A percentile compares a stretch with the other conserved stretches of the same genome.
Evolutionary conservation across 345 rosid genomes (phyloP).

Genomic region (Noccaea bulbosa): DNA sequence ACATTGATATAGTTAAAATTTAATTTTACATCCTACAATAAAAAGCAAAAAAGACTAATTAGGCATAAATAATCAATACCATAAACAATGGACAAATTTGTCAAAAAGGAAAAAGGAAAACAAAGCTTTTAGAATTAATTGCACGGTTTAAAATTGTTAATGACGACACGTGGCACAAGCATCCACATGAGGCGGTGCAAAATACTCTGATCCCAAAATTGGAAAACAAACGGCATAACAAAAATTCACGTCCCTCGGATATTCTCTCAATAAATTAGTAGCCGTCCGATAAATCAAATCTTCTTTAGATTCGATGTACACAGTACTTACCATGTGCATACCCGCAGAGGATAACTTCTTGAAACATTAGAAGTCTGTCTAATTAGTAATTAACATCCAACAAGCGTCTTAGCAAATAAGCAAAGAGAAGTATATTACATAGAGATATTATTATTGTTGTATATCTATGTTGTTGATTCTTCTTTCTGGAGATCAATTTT

Average conservation of each 20-base stretch:
- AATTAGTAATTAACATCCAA: slow-evolving; percentile 28
- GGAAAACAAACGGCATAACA: slow-evolving; percentile 10
- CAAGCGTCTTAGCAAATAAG: slow-evolving; percentile 42
- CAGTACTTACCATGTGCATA: background rate
- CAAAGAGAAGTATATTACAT: slow-evolving; percentile 9
- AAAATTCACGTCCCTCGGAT: slow-evolving; percentile 18
- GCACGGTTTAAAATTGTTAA: slow-evolving; percentile 27
- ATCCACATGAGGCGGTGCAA: slow-evolving; percentile 42
- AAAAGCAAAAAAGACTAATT: background rate
- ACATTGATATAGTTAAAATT: background rate
- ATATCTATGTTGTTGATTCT: slow-evolving; percentile 25
- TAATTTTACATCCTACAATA: background rate
- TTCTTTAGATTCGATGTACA: background rate
- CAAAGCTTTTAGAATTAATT: slow-evolving; percentile 17
- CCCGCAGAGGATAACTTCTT: slow-evolving; percentile 17
- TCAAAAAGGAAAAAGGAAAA: background rate
- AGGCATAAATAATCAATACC: slow-evolving; percentile 16
- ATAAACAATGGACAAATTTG: slow-evolving; percentile 21
- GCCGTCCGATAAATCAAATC: slow-evolving; percentile 31
- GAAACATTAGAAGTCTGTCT: background rate
- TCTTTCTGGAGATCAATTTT: slow-evolving; percentile 24
- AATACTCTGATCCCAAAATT: slow-evolving; percentile 25
- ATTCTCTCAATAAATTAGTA: background rate
- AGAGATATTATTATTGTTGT: slow-evolving; percentile 10
- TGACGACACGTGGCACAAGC: slow-evolving; percentile 36